Conservation (phyloP, 208 protist species). For the Naegleria fowleri region DNA sequence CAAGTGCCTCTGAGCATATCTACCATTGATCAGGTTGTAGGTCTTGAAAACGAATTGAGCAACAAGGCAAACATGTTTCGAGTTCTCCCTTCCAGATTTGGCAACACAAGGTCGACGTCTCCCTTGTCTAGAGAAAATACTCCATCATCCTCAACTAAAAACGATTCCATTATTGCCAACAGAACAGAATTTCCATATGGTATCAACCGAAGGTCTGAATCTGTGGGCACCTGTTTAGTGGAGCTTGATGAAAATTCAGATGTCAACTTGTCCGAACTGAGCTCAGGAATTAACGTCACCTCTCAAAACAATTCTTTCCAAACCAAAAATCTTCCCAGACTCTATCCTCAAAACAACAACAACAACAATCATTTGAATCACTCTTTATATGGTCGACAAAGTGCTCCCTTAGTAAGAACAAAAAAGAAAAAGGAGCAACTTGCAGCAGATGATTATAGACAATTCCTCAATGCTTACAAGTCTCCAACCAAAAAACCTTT, state of each 20-base stretch:
- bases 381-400: neutral
- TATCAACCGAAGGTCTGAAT: neutral
- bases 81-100: neutral
- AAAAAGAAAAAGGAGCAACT: neutral
- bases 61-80: neutral
- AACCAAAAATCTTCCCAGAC: neutral
- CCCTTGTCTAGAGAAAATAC: neutral
- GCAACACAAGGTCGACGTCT: neutral
- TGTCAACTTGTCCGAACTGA: neutral
- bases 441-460: neutral
- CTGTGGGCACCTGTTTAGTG: neutral
- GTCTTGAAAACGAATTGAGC: neutral
- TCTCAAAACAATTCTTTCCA: too few species aligned
- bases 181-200: neutral
- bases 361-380: neutral
- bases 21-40: neutral
- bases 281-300: neutral
- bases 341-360: neutral
- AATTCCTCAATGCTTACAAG: neutral
- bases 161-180: neutral
- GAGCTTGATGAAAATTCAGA: neutral
- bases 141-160: neutral
- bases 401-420: neutral
- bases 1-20: neutral
- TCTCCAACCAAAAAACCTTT: neutral